Evolutionary conservation across 345 rosid species (phyloP), one percentile per base, ranked within the genome.

Genomic region (Rhizophora apiculata): DNA sequence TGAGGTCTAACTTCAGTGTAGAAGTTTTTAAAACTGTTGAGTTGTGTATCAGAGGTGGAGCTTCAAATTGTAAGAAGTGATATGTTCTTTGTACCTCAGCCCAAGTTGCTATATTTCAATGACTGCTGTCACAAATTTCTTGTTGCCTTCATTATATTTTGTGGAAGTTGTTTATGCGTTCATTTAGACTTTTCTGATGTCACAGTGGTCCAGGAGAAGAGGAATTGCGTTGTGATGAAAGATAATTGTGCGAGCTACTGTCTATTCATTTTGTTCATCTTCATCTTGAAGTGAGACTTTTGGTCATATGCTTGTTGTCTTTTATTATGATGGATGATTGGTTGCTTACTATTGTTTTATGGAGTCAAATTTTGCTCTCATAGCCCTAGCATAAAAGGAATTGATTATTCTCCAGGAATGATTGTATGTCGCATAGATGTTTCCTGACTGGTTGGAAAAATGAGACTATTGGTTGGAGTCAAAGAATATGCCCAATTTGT

Each of bases 321-420:
- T 53, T 69, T 69, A 51, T 72, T 11, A 64, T 31, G 58, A 57
- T 57, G 52, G 49, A 43, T 22, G 59, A 20, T 72, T 43, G 49
- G 32, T 15, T 72, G 48, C 58, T 37, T 9, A 31, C 24, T 30
- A 31, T 7, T 49, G 39, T 64, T 5, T 57, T 8, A 22, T 70
- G 52, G 51, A 63, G 52, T 62, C 43, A 58, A 29, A 68, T 69
- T 39, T 39, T 29, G 18, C 22, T 73, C 62, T 65, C 31, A 20
- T 51, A 19, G 34, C 6, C 19, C 31, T 53, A 63, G 43, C 13
- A 59, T 60, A 26, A 34, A 39, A 49, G 19, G 5, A 22, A 30
- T 59, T 65, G 4, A 48, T 63, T 48, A 53, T 26, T 62, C 21
- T 20, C 1, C 36, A 13, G 0, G 49, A 3, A 15, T 15, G 18